A percentile compares a stretch with the other conserved stretches of the same genome.
These are phyloP conservation scores for Chlamydomonas sp. DNA, from an alignment of 139 green algal species.

Conservation along the genomic window DNA sequence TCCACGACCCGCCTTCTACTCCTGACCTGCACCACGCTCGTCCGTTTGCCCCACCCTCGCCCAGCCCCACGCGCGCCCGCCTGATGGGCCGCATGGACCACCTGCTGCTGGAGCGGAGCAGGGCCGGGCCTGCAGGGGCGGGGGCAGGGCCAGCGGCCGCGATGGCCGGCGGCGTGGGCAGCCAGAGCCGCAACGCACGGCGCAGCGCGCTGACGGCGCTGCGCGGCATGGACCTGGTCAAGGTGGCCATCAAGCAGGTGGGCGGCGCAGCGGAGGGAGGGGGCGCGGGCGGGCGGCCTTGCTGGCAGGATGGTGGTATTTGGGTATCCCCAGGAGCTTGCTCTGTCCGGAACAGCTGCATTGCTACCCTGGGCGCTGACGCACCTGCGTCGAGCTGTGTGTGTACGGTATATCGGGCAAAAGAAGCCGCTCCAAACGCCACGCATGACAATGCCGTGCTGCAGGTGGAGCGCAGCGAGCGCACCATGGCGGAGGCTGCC, in stretches of 20 bases:
- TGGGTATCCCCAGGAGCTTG: not conserved
- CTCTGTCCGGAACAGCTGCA: too few relatives aligned
- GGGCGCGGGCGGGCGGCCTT: not conserved
- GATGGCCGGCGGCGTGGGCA: not conserved
- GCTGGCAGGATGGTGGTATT: not conserved
- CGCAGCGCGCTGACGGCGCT: not conserved
- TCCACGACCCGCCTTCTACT: not conserved
- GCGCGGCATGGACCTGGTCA: slow-evolving; percentile 18
- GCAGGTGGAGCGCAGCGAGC: slow-evolving; percentile 16
- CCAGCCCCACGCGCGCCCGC: slow-evolving; percentile 11
- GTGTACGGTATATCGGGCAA: too few relatives aligned
- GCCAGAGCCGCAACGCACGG: too few relatives aligned
- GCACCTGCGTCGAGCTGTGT: not conserved
- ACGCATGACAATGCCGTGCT: not conserved
- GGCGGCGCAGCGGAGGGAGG: not conserved
- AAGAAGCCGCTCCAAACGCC: not conserved
- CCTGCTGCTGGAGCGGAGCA: not conserved
- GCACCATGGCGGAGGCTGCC: not conserved
- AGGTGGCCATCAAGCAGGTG: slow-evolving; percentile 24
- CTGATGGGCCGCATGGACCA: slow-evolving; percentile 7
- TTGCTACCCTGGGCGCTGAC: too few relatives aligned
- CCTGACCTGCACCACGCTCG: not conserved
- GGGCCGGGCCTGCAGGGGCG: too few relatives aligned
- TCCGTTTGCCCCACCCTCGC: not conserved
- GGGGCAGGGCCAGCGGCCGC: not conserved